Evolutionary conservation across 1,284 basidiomycete species (phyloP).

Genomic region (Peniophora sp.): DNA sequence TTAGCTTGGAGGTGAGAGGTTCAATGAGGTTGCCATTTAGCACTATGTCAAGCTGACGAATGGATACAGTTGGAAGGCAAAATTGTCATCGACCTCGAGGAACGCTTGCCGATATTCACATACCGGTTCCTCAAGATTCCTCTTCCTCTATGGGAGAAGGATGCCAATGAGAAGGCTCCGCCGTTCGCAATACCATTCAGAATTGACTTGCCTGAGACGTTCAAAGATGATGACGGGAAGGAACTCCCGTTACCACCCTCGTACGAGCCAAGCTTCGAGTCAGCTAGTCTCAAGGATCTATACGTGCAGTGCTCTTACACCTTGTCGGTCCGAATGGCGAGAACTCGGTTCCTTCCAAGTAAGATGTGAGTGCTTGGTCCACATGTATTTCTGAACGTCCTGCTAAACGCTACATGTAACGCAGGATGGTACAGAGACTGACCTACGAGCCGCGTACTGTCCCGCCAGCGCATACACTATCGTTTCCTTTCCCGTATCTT

Average conservation of each 20-base stretch:
- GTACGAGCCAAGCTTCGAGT: not conserved
- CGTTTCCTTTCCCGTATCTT: not conserved
- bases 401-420: not conserved
- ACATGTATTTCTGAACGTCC: not conserved
- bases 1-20: not conserved
- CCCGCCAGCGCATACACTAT: not conserved
- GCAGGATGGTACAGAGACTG: not conserved
- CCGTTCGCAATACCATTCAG: not conserved
- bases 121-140: not conserved
- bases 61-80: not conserved
- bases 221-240: not conserved
- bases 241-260: not conserved
- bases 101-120: not conserved
- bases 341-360: not conserved
- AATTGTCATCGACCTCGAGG: not conserved
- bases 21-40: not conserved
- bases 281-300: not conserved
- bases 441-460: not conserved
- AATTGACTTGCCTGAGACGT: not conserved
- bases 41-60: not conserved
- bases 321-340: not conserved
- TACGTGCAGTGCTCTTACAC: not conserved
- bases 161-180: not conserved
- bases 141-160: not conserved
- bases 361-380: not conserved